A percentile compares a stretch with the other conserved stretches of the same genome.
Conservation (phyloP, 2,329 filamentous ascomycete species). For the Curvularia verruculosa region DNA sequence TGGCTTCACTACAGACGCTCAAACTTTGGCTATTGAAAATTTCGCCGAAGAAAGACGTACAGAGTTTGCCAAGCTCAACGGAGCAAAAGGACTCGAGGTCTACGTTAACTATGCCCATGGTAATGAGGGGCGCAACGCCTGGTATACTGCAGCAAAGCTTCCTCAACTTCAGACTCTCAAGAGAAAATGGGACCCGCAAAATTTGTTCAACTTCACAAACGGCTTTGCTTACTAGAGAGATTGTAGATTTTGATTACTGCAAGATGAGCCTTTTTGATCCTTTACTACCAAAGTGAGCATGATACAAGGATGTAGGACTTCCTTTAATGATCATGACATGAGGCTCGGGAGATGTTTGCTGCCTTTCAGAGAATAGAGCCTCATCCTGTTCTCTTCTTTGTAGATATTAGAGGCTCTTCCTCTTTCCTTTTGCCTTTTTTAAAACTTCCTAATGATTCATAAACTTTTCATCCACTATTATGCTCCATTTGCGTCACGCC, state of each 20-base stretch:
- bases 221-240: neutral
- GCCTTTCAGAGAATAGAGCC: neutral
- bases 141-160: conserved; percentile 6
- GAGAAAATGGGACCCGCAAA: conserved; percentile 3
- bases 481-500: neutral
- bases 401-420: neutral
- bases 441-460: neutral
- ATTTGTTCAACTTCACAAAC: conserved; percentile 8
- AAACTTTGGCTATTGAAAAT: neutral
- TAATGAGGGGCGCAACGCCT: conserved; percentile 5
- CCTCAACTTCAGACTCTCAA: conserved; percentile 1
- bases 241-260: no score
- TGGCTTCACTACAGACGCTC: conserved; percentile 4
- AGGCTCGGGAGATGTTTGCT: neutral
- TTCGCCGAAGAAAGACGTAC: conserved; percentile 3
- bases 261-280: no score
- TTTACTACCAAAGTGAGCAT: no score
- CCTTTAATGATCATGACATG: neutral
- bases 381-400: neutral
- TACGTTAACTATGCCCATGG: conserved; percentile 11
- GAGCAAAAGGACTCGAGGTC: conserved; percentile 4
- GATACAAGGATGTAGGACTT: neutral
- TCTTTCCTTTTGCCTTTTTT: neutral
- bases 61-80: conserved; percentile 6
- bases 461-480: neutral